Conservation (phyloP, 805 yeast species). For the Ogataea trehalophila region DNA sequence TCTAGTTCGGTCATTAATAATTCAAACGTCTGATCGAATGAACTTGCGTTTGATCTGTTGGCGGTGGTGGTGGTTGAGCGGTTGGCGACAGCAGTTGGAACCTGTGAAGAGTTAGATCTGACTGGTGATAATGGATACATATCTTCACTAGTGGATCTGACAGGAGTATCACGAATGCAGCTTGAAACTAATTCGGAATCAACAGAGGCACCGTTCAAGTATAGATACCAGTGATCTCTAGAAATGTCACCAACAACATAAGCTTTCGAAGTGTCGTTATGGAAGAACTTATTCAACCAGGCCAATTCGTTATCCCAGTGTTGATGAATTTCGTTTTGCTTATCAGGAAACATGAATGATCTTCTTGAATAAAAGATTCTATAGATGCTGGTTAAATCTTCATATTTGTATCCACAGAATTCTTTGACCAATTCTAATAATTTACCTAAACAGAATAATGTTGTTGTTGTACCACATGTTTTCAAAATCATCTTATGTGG, state of each 20-base stretch:
- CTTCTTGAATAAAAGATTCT: constrained; percentile 87
- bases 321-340: constrained; percentile 74
- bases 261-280: constrained; percentile 50
- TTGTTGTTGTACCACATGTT: constrained; percentile 96
- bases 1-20: constrained; percentile 84
- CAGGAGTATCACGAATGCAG: neutral
- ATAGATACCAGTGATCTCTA: constrained; percentile 89
- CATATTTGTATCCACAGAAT: constrained; percentile 35
- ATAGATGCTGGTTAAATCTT: constrained; percentile 36
- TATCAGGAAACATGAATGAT: constrained; percentile 87
- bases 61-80: too few species aligned
- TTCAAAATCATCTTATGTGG: constrained; percentile 81
- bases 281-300: constrained; percentile 62
- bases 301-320: constrained; percentile 81
- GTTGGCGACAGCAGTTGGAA: too few species aligned
- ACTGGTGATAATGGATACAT: constrained; percentile 21
- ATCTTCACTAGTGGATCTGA: neutral
- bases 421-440: constrained; percentile 48
- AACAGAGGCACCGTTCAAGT: constrained; percentile 46
- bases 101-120: constrained; percentile 1
- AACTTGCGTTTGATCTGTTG: neutral
- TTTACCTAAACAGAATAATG: constrained; percentile 68
- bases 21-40: constrained; percentile 66
- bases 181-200: neutral
- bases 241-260: constrained; percentile 78